A percentile compares a stretch with the other conserved stretches of the same genome.
Evolutionary conservation across 148 eudicot genomes (phyloP).

Genomic region (Hydrangea macrophylla): DNA sequence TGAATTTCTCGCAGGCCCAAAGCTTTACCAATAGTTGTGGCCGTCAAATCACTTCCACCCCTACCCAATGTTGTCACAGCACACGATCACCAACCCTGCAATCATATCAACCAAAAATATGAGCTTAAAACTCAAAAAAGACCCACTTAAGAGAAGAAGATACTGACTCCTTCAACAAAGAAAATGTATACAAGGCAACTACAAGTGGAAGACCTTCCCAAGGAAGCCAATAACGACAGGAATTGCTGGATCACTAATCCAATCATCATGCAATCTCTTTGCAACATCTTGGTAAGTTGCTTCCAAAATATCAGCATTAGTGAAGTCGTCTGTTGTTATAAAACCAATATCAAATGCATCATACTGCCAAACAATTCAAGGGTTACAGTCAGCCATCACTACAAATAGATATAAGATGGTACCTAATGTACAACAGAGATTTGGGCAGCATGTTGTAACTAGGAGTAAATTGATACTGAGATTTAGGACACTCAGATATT

Average conservation of each 20-base stretch:
- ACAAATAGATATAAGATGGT: background rate
- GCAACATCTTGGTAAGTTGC: conserved; percentile 97
- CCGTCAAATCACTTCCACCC: conserved; percentile 99
- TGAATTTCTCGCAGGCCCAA: conserved; percentile 91
- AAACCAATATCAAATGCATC: conserved; percentile 95
- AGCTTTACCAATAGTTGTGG: conserved; percentile 96
- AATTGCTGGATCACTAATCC: conserved; percentile 79
- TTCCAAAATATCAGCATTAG: conserved; percentile 95
- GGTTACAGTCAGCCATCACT: conserved; percentile 12
- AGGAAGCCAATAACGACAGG: conserved; percentile 94
- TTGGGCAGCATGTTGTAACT: background rate
- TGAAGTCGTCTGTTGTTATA: conserved; percentile 92
- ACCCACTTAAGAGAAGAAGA: background rate
- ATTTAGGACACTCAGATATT: no score
- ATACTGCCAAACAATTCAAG: conserved; percentile 63
- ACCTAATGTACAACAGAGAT: background rate
- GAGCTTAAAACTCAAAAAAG: background rate
- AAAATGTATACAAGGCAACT: background rate
- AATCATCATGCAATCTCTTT: conserved; percentile 67
- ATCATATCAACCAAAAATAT: conserved; percentile 6
- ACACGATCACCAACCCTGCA: conserved; percentile 82
- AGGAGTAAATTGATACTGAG: background rate
- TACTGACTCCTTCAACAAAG: conserved; percentile 1
- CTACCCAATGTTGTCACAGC: conserved; percentile 97
- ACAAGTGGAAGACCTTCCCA: conserved; percentile 66